Percentiles rank a stretch among this genome's conserved stretches.
Conservation (phyloP, 2,329 filamentous ascomycete genomes). For the Diaporthe velutina region DNA sequence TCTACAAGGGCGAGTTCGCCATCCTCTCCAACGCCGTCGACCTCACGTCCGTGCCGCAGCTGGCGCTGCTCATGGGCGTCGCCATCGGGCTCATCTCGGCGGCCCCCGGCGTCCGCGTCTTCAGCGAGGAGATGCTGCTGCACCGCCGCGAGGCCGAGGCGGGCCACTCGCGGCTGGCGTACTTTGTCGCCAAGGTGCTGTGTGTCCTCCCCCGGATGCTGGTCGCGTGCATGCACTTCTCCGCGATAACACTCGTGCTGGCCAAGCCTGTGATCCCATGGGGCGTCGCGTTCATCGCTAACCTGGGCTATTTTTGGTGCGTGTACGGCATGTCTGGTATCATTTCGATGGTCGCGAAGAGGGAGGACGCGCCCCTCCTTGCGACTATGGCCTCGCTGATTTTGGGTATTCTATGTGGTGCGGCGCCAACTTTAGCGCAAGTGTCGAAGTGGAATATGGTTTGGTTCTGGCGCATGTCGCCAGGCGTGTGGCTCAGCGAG, state of each 20-base stretch:
- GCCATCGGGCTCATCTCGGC: slow-evolving; percentile 68
- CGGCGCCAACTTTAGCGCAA: slow-evolving; percentile 62
- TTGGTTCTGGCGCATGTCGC: slow-evolving; percentile 67
- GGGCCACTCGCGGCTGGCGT: slow-evolving; percentile 67
- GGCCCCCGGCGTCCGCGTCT: slow-evolving; percentile 68
- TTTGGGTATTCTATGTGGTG: slow-evolving; percentile 66
- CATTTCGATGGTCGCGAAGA: slow-evolving; percentile 65
- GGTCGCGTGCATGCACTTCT: slow-evolving; percentile 67
- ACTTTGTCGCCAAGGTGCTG: slow-evolving; percentile 68
- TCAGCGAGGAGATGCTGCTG: slow-evolving; percentile 68
- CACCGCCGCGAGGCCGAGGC: slow-evolving; percentile 68
- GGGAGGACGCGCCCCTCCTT: slow-evolving; percentile 69
- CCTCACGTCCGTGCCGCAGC: slow-evolving; percentile 62
- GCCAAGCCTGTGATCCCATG: slow-evolving; percentile 64
- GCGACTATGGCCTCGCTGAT: slow-evolving; percentile 68
- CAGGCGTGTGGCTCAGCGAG: slow-evolving; percentile 69
- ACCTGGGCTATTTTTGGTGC: slow-evolving; percentile 69
- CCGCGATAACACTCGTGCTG: slow-evolving; percentile 62
- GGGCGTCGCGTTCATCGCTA: slow-evolving; percentile 60
- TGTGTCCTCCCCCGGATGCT: slow-evolving; percentile 65
- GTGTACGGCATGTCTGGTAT: slow-evolving; percentile 68
- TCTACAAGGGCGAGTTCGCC: slow-evolving; percentile 63
- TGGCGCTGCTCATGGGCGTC: slow-evolving; percentile 65
- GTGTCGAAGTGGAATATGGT: slow-evolving; percentile 65
- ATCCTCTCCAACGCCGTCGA: slow-evolving; percentile 65